Base-by-base conservation (phyloP, 2,329 filamentous ascomycete species). In the Paecilomyces formosus region DNA sequence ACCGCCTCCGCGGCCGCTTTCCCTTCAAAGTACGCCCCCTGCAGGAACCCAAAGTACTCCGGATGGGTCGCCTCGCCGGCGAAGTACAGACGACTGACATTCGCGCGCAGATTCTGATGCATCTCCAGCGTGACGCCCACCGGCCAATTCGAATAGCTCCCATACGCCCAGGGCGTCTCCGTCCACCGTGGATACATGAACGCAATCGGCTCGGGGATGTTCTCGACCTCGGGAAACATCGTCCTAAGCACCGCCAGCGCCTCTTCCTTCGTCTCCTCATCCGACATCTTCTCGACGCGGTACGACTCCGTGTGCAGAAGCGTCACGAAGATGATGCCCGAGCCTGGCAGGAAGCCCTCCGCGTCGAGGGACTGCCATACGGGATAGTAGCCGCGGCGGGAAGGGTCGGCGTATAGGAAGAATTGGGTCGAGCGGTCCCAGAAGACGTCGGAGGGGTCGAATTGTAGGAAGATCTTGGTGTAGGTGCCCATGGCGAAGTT, bases 381-480 rank as follows among this genome's bases (percentile, higher is more conserved):
- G 0, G 87, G 83, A 60, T 82, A 85, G 68, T 80, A 81, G 18
- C 81, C 81, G 8, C 81, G 76, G 3, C 68, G 71, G 3, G 69
- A 68, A 0, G 79, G 78, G 45, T 77, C 74, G 0, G 81, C 80
- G 61, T 83, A 83, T n/a, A 83, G 73, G 62, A 81, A 77, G 64
- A 78, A 84, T 57, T 84, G 79, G 0, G 78, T 81, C 49, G 8
- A 11, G 8, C 72, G 66, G 64, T 81, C 79, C 87, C 87, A 89
- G 71, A 89, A 90, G 0, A 84, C 82, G 57, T 85, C 76, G 8
- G 8, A 9, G 30, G 30, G 30, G 60, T 85, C 75, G 71, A 89
- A 89, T 61, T 88, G 86, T 60, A 87, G 74, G 72, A 89, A 89
- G 61, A 89, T 83, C 68, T 90, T 90, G 55, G 86, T 89, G 72